phyloP scores from a whole-genome alignment of 345 rosid species.

The Nasturtium officinale region DNA sequence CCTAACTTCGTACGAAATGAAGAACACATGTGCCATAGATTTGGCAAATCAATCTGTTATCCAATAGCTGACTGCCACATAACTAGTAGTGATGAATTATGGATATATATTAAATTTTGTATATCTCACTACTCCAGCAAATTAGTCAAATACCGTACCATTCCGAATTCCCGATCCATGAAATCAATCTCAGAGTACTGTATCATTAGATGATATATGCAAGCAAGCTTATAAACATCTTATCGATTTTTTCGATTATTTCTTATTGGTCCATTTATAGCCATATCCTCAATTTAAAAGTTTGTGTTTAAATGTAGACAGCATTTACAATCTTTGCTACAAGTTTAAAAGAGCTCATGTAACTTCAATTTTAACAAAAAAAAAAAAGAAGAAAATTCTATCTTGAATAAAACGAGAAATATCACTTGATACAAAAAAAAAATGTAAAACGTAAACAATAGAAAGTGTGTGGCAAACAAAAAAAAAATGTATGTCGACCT shows the following conservation, averaged over 20 bases:
- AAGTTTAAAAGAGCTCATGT: neutral
- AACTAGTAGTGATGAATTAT: neutral
- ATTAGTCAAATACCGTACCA: slow-evolving; percentile 3
- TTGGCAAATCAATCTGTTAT: slow-evolving; percentile 8
- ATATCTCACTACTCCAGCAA: slow-evolving; percentile 21
- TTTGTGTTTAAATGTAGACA: neutral
- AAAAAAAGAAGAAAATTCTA: too few species aligned
- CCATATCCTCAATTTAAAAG: too few species aligned
- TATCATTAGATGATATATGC: neutral
- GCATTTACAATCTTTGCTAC: neutral
- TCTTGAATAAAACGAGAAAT: neutral
- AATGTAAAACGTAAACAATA: neutral
- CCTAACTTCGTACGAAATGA: slow-evolving; percentile 33
- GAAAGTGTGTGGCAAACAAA: neutral
- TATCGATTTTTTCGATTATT: neutral
- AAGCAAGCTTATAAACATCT: neutral
- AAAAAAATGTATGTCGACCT: neutral
- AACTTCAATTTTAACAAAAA: too few species aligned
- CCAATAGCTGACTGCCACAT: slow-evolving; percentile 6
- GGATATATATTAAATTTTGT: neutral
- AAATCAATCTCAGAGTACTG: neutral
- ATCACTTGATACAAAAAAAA: neutral
- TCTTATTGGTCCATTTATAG: neutral
- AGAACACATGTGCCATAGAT: slow-evolving; percentile 33
- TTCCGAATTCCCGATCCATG: neutral